Conservation (phyloP, 2,329 filamentous ascomycete genomes). For the Penicillium aurantiogriseum region DNA sequence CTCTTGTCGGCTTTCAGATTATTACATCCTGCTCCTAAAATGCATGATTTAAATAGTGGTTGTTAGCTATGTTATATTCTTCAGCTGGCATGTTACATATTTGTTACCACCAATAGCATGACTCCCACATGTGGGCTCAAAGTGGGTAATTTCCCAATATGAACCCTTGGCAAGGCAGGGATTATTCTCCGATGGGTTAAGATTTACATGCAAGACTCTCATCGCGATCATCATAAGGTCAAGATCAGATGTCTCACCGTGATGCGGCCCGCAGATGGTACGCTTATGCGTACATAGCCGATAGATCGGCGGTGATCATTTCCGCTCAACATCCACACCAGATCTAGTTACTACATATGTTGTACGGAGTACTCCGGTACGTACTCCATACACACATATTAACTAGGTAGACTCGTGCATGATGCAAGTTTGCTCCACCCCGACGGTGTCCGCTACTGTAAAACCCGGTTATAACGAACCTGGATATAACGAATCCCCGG, state of each 20-base stretch:
- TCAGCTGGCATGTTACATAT: not conserved
- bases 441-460: not conserved
- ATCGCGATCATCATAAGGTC: not conserved
- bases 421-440: not conserved
- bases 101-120: not conserved
- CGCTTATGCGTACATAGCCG: not conserved
- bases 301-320: not conserved
- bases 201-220: not conserved
- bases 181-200: not conserved
- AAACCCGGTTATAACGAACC: too few relatives aligned
- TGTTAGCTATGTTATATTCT: not conserved
- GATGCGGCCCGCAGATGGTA: not conserved
- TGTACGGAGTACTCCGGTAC: too few relatives aligned
- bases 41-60: not conserved
- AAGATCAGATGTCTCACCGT: not conserved
- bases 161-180: not conserved
- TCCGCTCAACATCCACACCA: not conserved
- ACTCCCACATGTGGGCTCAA: not conserved
- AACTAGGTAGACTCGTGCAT: not conserved
- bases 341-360: not conserved
- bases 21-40: not conserved
- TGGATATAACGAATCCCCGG: too few relatives aligned
- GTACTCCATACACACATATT: not conserved
- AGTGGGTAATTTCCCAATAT: not conserved
- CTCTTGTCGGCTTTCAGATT: not conserved